Percentiles rank a stretch among this genome's conserved stretches.
phyloP scores from a whole-genome alignment of 345 rosid genomes.

The Euphorbia lathyris region DNA sequence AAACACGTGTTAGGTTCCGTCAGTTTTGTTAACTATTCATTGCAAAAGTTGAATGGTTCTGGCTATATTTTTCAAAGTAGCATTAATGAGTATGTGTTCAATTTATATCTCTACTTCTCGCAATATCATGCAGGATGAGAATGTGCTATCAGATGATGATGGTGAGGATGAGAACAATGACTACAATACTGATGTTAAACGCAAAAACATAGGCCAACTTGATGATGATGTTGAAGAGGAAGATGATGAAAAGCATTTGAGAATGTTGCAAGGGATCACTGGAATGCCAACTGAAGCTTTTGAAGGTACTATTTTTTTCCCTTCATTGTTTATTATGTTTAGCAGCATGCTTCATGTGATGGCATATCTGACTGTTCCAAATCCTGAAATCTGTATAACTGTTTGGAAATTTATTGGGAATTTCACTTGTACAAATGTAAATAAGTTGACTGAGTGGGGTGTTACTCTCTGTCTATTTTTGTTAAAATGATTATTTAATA shows the following conservation, averaged over 20 bases:
- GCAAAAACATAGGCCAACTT: not conserved
- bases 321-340: not conserved
- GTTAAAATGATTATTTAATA: not conserved
- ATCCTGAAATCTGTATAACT: not conserved
- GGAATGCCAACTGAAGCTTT: slow-evolving; percentile 81
- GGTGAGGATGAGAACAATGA: slow-evolving; percentile 13
- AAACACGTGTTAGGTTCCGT: too few relatives aligned
- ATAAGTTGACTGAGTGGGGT: not conserved
- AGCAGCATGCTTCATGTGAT: not conserved
- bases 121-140: slow-evolving; percentile 59
- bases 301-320: slow-evolving; percentile 40
- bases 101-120: not conserved
- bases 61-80: not conserved
- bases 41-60: not conserved
- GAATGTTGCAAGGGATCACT: slow-evolving; percentile 79
- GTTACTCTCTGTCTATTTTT: not conserved
- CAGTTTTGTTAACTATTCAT: too few relatives aligned
- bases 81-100: not conserved
- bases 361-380: not conserved
- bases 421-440: not conserved
- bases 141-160: slow-evolving; percentile 28
- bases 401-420: too few relatives aligned
- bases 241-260: slow-evolving; percentile 52
- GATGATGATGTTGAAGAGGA: slow-evolving; percentile 47
- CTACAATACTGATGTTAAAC: not conserved